A percentile compares a stretch with the other conserved stretches of the same genome.
phyloP scores from a whole-genome alignment of 1,284 basidiomycete genomes.

The Pseudozyma hubeiensis region DNA sequence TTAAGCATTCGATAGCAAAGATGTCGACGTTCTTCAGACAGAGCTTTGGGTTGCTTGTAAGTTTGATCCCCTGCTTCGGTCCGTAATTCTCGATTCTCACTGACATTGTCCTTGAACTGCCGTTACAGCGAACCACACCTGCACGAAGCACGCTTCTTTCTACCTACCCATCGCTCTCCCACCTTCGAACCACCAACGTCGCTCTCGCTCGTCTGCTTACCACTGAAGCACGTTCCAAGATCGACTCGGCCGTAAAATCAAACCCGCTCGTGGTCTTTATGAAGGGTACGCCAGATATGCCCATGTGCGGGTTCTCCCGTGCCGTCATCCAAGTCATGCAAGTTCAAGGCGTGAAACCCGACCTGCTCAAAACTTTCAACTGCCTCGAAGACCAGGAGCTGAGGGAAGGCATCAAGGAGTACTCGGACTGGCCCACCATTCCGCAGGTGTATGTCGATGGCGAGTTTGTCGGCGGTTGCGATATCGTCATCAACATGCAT shows the following conservation, averaged over 20 bases:
- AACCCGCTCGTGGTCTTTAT: constrained; percentile 90
- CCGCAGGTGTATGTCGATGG: constrained; percentile 95
- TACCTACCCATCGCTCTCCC: neutral
- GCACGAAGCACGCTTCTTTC: neutral
- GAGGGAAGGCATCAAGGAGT: constrained; percentile 89
- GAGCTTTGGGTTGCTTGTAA: constrained; percentile 19
- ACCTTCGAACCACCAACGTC: neutral
- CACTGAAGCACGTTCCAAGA: constrained; percentile 71
- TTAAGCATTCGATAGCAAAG: neutral
- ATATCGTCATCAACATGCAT: constrained; percentile 95
- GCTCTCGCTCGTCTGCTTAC: constrained; percentile 67
- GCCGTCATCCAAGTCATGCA: constrained; percentile 92
- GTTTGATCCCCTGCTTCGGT: neutral
- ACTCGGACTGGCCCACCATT: constrained; percentile 95
- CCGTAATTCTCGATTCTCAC: too few relatives aligned
- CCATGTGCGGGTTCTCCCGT: constrained; percentile 88
- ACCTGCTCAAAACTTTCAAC: constrained; percentile 76
- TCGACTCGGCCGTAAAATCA: constrained; percentile 73
- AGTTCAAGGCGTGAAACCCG: constrained; percentile 81
- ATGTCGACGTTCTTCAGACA: constrained; percentile 28
- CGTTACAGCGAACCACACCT: constrained; percentile 4
- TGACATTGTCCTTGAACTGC: neutral
- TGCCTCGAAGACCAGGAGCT: constrained; percentile 88
- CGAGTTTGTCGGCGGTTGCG: constrained; percentile 96
- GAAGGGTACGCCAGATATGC: constrained; percentile 83